Evolutionary conservation across 805 yeast genomes (phyloP).

Genomic region (Metschnikowia hibisci): DNA sequence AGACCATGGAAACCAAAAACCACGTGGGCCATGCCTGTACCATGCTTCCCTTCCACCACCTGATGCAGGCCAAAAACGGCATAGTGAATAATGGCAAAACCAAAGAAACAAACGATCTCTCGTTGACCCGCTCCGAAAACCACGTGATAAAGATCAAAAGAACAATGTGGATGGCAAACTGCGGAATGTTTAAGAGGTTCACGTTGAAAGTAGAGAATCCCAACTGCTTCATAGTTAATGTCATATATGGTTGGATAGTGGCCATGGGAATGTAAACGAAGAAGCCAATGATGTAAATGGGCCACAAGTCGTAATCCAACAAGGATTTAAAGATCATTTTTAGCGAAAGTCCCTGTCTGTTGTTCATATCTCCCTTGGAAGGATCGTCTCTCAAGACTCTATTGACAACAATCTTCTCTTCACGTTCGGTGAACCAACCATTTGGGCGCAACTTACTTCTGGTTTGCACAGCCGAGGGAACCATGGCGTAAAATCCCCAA

Average conservation of each 20-base stretch:
- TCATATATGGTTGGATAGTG: constrained; percentile 36
- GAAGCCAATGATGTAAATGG: constrained; percentile 48
- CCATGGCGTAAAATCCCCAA: constrained; percentile 44
- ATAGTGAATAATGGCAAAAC: constrained; percentile 24
- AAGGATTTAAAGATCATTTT: constrained; percentile 39
- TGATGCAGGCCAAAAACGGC: constrained; percentile 30
- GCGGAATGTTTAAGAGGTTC: constrained; percentile 52
- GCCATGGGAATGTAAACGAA: constrained; percentile 22
- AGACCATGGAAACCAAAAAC: constrained; percentile 32
- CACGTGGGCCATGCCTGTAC: constrained; percentile 41
- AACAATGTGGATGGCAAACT: constrained; percentile 27
- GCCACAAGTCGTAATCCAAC: constrained; percentile 52
- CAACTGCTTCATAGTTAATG: constrained; percentile 43
- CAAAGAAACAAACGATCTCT: constrained; percentile 22
- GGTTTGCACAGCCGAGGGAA: constrained; percentile 52
- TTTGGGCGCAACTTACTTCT: constrained; percentile 46
- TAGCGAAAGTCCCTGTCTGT: constrained; percentile 48
- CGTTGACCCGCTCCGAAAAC: constrained; percentile 22
- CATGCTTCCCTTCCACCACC: constrained; percentile 42
- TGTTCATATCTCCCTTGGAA: constrained; percentile 57
- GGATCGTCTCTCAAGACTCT: constrained; percentile 63
- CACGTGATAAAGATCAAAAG: constrained; percentile 20
- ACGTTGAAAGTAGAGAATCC: constrained; percentile 53
- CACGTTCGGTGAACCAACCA: constrained; percentile 49
- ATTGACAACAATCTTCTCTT: constrained; percentile 56